These are phyloP conservation scores for Talaromyces trachyspermus DNA, from an alignment of 495 filamentous ascomycete genomes.

Conservation along the genomic window DNA sequence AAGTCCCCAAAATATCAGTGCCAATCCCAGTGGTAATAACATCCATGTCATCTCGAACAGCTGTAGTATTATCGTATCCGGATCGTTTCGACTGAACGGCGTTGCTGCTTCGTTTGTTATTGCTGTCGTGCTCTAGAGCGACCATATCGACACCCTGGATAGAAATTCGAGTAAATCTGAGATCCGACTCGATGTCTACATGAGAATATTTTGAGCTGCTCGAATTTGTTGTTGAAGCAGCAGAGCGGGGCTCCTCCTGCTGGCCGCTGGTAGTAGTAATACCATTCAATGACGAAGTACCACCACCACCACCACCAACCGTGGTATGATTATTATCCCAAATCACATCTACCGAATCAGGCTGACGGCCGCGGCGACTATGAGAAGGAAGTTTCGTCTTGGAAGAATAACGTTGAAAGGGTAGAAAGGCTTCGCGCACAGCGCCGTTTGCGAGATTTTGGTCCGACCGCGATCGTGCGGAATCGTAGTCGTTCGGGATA, in stretches of 20 bases:
- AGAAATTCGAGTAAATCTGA: constrained; percentile 54
- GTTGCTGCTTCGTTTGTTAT: constrained; percentile 6
- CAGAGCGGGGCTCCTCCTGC: no score
- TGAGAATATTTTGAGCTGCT: neutral
- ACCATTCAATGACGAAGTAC: no score
- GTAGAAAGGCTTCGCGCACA: constrained; percentile 35
- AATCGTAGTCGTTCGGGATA: constrained; percentile 11
- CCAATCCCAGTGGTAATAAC: constrained; percentile 42
- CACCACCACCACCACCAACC: no score
- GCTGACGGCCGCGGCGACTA: no score
- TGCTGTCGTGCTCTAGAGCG: constrained; percentile 17
- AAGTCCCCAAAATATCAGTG: constrained; percentile 44
- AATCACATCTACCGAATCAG: neutral
- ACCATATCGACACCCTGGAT: constrained; percentile 67
- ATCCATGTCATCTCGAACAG: constrained; percentile 31
- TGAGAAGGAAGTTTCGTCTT: no score
- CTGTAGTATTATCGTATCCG: constrained; percentile 11
- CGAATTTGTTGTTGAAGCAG: neutral
- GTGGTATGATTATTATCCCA: no score
- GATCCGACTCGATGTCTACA: constrained; percentile 36
- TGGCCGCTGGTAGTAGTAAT: no score
- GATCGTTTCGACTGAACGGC: neutral
- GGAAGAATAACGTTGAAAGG: constrained; percentile 27
- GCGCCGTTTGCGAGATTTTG: constrained; percentile 27
- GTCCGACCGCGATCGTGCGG: constrained; percentile 8